Evolutionary conservation across 495 filamentous ascomycete genomes (phyloP), one percentile per base, ranked within the genome.

Genomic region (Neurospora sp.): DNA sequence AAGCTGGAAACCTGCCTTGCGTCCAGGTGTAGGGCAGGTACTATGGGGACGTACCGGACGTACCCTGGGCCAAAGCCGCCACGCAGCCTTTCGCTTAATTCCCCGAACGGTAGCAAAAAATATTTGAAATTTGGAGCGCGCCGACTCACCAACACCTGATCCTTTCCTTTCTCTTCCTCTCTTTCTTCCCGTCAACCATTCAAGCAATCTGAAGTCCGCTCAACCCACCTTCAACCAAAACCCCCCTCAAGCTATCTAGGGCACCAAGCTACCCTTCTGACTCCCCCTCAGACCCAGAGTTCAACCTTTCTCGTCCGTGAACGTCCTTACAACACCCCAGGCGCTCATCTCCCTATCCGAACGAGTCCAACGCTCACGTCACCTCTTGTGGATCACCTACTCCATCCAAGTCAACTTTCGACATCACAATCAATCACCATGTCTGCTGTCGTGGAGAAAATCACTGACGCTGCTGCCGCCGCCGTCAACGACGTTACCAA

Each of bases 201-300:
- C 82, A 84, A 81, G 80, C 78, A 77, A 80, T 82, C 81, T 77
- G 77, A 82, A 83, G 71, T 79, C 76, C 77, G 78, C 74, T 78
- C 79, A 81, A 79, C 35, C 27, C 53, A 61, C 75, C 78, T 75
- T 77, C 78, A 77, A 78, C 77, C 78, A 79, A 76, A 73, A 76
- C 75, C 74, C 78, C 77, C 77, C 71, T 78, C 78, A 85, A 79
- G 75, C 78, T 85, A 85, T 92, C 91, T 94, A 93, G 92, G 92
- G 92, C 92, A 92, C 91, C 81, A 86, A 94, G 92, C 92, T 92
- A 93, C 92, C 92, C 92, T 94, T 86, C 86, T 86, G 80, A 84
- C 83, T 83, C 85, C 87, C 86, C 86, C 86, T 84, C 83, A 80
- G 76, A 79, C 82, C 86, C 85, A 87, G 84, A 87, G 85, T 86